Conservation (phyloP, 2,329 filamentous ascomycete species). For the Fusarium sp. region DNA sequence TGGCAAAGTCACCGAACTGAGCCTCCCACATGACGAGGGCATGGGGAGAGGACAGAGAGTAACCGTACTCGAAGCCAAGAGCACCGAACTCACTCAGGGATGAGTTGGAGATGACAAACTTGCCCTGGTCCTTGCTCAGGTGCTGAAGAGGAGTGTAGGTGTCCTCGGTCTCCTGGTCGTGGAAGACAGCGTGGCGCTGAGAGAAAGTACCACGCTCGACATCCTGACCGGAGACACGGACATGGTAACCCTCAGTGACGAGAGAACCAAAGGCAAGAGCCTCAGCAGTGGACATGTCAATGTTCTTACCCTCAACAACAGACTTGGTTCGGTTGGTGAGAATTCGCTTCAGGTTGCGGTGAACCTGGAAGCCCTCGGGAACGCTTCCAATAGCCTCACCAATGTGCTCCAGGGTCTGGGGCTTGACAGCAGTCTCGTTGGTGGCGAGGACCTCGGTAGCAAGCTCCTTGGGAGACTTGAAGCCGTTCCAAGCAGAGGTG, state of each 20-base stretch:
- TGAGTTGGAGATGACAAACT: slow-evolving; percentile 97
- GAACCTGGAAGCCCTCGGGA: slow-evolving; percentile 88
- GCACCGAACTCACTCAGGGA: slow-evolving; percentile 78
- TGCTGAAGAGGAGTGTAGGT: slow-evolving; percentile 95
- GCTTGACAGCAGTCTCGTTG: slow-evolving; percentile 84
- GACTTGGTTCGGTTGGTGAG: slow-evolving; percentile 90
- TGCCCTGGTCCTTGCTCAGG: slow-evolving; percentile 89
- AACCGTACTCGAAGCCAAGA: slow-evolving; percentile 98
- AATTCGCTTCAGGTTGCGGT: slow-evolving; percentile 98
- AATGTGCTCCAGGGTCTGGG: slow-evolving; percentile 81
- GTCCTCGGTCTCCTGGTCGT: slow-evolving; percentile 94
- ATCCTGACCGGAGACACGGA: slow-evolving; percentile 97
- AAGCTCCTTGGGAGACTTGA: slow-evolving; percentile 98
- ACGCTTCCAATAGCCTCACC: slow-evolving; percentile 81
- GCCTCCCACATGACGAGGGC: slow-evolving; percentile 99
- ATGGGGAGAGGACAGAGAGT: slow-evolving; percentile 96
- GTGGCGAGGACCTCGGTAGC: slow-evolving; percentile 95
- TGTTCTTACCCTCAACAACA: slow-evolving; percentile 90
- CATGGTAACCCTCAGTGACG: slow-evolving; percentile 93
- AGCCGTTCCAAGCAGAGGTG: slow-evolving; percentile 98
- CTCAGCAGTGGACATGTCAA: slow-evolving; percentile 98
- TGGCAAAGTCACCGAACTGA: slow-evolving; percentile 99
- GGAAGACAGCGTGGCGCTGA: slow-evolving; percentile 95
- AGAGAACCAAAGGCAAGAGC: slow-evolving; percentile 94
- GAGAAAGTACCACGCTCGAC: slow-evolving; percentile 99